Evolutionary conservation across 495 filamentous ascomycete species (phyloP), one percentile per base, ranked within the genome.

Genomic region (Aspergillus panamensis): DNA sequence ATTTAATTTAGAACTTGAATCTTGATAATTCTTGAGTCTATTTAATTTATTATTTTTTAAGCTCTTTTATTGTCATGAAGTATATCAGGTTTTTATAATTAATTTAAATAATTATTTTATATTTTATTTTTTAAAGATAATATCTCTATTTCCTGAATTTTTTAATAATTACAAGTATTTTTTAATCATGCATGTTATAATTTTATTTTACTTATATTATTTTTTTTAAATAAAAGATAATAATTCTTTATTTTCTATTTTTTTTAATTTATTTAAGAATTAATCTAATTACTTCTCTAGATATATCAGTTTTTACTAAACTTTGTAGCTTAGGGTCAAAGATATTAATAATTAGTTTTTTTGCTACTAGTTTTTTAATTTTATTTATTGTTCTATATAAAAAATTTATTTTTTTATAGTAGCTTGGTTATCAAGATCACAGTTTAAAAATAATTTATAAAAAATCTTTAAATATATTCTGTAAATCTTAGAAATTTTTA

Each of bases 1-100:
- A 50, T 33, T 50, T 50, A 50, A 50, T 48, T 29, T 30, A 3
- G 3, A 48, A 30, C 14, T 48, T 25, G 29, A 25, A 48, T n/a
- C 21, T 7, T 1, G 21, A 48, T 21, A 48, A 19, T 2, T 44
- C 8, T 44, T 44, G 9, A 7, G 9, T 19, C 25, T 48, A 31
- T 50, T 50, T 33, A 31, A 48, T 48, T 31, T 48, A 48, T 48
- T 30, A 30, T 48, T 48, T 31, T 3, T 48, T 50, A 32, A 44
- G 16, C 17, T 44, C n/a, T 20, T 44, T 44, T 13, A 32, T 29
- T 31, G 44, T 32, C 44, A 35, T 58, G 25, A 40, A 58, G 42
- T 37, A 55, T 37, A 55, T 39, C 16, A 60, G 25, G 30, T 54
- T 62, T 8, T 43, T 44, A 43, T 55, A 61, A 55, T 54, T 42